These are phyloP conservation scores for Phylloboletellus chloephorus DNA, from an alignment of 1,284 basidiomycete genomes.

Conservation along the genomic window DNA sequence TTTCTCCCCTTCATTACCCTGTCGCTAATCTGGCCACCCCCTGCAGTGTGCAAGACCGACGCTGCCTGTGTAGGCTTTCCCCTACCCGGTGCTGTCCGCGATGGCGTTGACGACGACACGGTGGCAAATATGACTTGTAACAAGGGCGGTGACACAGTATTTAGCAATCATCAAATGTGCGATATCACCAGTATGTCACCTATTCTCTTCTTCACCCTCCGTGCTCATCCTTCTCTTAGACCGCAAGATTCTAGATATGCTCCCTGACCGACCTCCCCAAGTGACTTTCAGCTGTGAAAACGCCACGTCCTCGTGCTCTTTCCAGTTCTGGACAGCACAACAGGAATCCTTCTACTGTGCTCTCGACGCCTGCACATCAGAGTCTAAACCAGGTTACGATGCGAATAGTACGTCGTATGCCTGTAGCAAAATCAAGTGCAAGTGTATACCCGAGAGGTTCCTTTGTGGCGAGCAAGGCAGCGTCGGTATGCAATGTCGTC, in stretches of 20 bases:
- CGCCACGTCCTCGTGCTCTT: conserved; percentile 63
- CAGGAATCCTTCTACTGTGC: conserved; percentile 96
- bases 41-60: conserved; percentile 80
- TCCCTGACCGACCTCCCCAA: conserved; percentile 84
- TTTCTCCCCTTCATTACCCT: not conserved
- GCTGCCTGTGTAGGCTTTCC: conserved; percentile 75
- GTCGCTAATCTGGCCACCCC: conserved; percentile 1
- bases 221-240: conserved; percentile 41
- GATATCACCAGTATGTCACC: conserved; percentile 83
- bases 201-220: not conserved
- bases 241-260: conserved; percentile 85
- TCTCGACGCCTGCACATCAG: conserved; percentile 61
- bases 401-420: conserved; percentile 71
- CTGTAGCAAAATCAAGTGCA: conserved; percentile 83
- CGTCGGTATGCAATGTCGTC: conserved; percentile 58
- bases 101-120: conserved; percentile 40
- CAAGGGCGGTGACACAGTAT: conserved; percentile 85
- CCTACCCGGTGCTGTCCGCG: conserved; percentile 46
- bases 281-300: conserved; percentile 90
- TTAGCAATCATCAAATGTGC: conserved; percentile 95
- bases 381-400: conserved; percentile 51
- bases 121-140: conserved; percentile 86
- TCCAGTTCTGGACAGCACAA: conserved; percentile 96
- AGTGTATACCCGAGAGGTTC: conserved; percentile 88
- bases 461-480: conserved; percentile 95